Conservation (phyloP, 305 asterid species). For the Fraxinus floribunda region DNA sequence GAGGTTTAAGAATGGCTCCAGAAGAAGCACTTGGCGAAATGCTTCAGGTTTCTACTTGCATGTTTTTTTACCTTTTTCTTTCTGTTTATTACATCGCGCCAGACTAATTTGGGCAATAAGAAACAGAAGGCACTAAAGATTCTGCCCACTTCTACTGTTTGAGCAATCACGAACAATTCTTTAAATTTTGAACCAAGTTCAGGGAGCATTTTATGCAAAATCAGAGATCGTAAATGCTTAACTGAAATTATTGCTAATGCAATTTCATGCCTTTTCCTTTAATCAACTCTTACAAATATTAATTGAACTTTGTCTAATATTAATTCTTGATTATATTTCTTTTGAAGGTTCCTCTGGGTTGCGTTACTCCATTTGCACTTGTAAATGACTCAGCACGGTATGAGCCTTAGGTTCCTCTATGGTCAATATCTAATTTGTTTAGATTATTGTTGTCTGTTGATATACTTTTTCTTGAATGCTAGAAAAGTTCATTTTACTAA, state of each 20-base stretch:
- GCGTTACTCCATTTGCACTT: constrained; percentile 93
- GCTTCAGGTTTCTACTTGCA: constrained; percentile 61
- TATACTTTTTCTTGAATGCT: not conserved
- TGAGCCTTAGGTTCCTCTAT: constrained; percentile 17
- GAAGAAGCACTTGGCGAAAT: constrained; percentile 82
- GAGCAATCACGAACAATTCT: not conserved
- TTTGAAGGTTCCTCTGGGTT: constrained; percentile 80
- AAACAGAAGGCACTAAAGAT: not conserved
- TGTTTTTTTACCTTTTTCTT: not conserved
- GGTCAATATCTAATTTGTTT: not conserved
- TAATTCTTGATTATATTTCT: constrained; percentile 21
- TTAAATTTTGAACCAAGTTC: not conserved
- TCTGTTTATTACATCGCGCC: not conserved
- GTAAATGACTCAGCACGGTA: constrained; percentile 89
- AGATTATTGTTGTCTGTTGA: not conserved
- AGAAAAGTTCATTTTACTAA: constrained; percentile 10
- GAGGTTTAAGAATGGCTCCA: constrained; percentile 93
- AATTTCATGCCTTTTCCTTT: constrained; percentile 2
- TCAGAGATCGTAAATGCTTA: not conserved
- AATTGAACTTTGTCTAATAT: constrained; percentile 17
- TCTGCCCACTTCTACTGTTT: not conserved
- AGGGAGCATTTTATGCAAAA: not conserved
- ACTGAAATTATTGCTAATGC: not conserved
- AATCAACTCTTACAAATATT: not conserved
- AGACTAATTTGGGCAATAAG: not conserved